Evolutionary conservation across 2,329 filamentous ascomycete species (phyloP).

Genomic region (Colletotrichum orchidophilum): DNA sequence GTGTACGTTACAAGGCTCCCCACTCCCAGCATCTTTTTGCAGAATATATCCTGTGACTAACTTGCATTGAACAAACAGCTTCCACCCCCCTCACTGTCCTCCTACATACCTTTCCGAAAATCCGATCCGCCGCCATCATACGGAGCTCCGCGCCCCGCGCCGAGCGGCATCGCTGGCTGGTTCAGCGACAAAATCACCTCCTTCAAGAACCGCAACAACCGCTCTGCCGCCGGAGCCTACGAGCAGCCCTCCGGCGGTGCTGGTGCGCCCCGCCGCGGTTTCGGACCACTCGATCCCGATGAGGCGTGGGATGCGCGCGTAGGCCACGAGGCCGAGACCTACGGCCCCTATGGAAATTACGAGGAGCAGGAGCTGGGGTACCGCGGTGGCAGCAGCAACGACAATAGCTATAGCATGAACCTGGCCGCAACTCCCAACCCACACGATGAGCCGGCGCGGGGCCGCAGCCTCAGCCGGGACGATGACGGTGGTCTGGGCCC

Average conservation of each 20-base stretch:
- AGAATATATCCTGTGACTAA: neutral
- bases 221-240: constrained; percentile 76
- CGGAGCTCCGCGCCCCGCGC: constrained; percentile 62
- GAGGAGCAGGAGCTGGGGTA: constrained; percentile 79
- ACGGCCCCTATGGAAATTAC: constrained; percentile 71
- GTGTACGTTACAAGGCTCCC: constrained; percentile 57
- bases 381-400: constrained; percentile 49
- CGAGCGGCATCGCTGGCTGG: constrained; percentile 77
- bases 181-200: constrained; percentile 71
- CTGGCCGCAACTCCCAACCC: constrained; percentile 49
- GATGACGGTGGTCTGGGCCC: constrained; percentile 42
- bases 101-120: constrained; percentile 77
- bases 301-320: constrained; percentile 88
- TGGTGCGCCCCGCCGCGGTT: constrained; percentile 61
- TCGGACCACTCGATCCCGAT: constrained; percentile 79
- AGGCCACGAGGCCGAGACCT: constrained; percentile 74
- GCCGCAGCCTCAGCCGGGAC: constrained; percentile 30
- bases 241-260: constrained; percentile 61
- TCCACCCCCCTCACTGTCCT: constrained; percentile 72
- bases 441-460: constrained; percentile 39
- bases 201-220: constrained; percentile 72
- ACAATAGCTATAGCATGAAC: constrained; percentile 60
- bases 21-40: neutral
- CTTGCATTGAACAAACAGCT: constrained; percentile 56
- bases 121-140: constrained; percentile 54